Conservation (phyloP, 352 stramenopile species). For the Globisporangium spiculum region DNA sequence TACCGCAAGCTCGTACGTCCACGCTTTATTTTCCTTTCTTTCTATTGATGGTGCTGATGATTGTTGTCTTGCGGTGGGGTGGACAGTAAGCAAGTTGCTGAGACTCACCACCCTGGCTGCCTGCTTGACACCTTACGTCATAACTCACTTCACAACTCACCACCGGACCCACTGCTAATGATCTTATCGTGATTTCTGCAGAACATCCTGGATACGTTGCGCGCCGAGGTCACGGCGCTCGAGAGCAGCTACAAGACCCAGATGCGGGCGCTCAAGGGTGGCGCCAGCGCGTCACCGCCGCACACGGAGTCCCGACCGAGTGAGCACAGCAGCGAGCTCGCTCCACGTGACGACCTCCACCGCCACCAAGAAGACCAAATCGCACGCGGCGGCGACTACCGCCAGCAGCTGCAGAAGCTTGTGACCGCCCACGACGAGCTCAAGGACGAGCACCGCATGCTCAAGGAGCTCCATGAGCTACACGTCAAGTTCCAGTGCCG, state of each 20-base stretch:
- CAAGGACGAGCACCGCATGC: constrained; percentile 21
- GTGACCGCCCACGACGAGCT: constrained; percentile 20
- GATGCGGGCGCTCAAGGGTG: constrained; percentile 15
- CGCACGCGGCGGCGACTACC: neutral
- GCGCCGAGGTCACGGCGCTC: constrained; percentile 25
- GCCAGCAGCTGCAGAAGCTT: constrained; percentile 19
- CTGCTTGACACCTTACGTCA: neutral
- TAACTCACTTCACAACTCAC: neutral
- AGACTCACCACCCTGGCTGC: neutral
- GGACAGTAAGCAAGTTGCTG: neutral
- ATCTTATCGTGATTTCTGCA: constrained; percentile 8
- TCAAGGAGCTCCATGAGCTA: constrained; percentile 20
- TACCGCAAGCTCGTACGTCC: constrained; percentile 31
- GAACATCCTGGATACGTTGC: constrained; percentile 26
- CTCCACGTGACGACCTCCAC: neutral
- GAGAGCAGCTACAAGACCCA: constrained; percentile 26
- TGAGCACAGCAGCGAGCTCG: neutral
- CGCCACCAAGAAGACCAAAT: neutral
- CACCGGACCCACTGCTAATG: neutral
- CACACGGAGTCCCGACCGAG: neutral
- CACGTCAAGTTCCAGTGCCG: constrained; percentile 30
- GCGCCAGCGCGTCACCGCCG: neutral
- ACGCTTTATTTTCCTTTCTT: neutral
- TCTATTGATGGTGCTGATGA: neutral
- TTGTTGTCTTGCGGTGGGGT: neutral